A percentile compares a stretch with the other conserved stretches of the same genome.
These are phyloP conservation scores for Schwanniomyces vanrijiae DNA, from an alignment of 805 yeast genomes.

Conservation along the genomic window DNA sequence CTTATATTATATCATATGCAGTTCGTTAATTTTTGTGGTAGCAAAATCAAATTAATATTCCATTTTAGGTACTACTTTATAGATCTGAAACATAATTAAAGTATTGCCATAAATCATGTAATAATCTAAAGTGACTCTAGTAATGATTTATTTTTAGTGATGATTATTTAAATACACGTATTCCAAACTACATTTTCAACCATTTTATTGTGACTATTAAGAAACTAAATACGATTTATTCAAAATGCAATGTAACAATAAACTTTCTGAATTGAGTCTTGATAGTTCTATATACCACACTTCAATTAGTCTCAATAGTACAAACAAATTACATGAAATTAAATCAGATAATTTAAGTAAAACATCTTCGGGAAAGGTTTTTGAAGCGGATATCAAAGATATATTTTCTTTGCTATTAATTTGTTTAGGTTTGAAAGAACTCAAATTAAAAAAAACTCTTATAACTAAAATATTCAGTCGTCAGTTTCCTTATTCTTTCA, in stretches of 20 bases:
- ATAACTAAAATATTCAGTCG: background rate
- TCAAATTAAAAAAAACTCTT: slow-evolving; percentile 9
- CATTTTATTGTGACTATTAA: background rate
- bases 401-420: slow-evolving; percentile 53
- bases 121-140: background rate
- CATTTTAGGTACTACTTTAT: background rate
- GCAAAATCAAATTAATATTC: background rate
- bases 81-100: background rate
- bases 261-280: background rate
- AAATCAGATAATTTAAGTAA: slow-evolving; percentile 45
- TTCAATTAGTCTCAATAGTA: background rate
- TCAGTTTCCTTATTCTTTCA: slow-evolving; percentile 52
- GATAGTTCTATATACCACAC: background rate
- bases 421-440: slow-evolving; percentile 30
- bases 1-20: background rate
- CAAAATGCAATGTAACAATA: background rate
- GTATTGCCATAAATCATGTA: background rate
- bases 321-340: slow-evolving; percentile 38
- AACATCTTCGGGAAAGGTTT: slow-evolving; percentile 54
- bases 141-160: no score
- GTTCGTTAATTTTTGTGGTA: background rate
- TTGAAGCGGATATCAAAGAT: slow-evolving; percentile 55
- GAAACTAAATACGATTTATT: no score
- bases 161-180: background rate
- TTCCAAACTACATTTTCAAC: background rate